These are phyloP conservation scores for Pilatotrama ljubarskyi DNA, from an alignment of 768 basidiomycete species.

Conservation along the genomic window DNA sequence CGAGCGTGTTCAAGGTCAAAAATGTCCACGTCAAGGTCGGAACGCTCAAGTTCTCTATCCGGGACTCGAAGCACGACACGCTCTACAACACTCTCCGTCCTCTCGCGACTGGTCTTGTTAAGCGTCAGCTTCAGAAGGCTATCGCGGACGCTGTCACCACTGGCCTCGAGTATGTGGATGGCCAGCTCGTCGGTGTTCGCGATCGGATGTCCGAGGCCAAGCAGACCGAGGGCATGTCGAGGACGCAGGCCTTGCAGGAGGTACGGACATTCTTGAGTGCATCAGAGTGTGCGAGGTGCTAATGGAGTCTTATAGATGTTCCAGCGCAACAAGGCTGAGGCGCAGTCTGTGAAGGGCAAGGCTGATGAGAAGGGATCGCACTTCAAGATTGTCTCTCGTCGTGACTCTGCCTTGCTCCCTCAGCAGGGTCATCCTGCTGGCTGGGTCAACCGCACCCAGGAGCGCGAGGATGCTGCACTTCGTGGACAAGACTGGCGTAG, in stretches of 20 bases:
- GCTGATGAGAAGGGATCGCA: slow-evolving; percentile 50
- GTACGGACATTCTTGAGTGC: slow-evolving; percentile 37
- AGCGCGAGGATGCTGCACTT: slow-evolving; percentile 44
- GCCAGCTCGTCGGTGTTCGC: slow-evolving; percentile 86
- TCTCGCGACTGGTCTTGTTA: slow-evolving; percentile 79
- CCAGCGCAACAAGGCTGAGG: slow-evolving; percentile 56
- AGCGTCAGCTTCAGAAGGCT: slow-evolving; percentile 67
- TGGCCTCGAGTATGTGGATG: slow-evolving; percentile 85
- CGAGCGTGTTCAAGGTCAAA: slow-evolving; percentile 73
- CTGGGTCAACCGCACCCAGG: slow-evolving; percentile 63
- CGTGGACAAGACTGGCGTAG: slow-evolving; percentile 55
- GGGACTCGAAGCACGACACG: slow-evolving; percentile 88
- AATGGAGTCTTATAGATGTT: slow-evolving; percentile 45
- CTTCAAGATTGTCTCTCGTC: slow-evolving; percentile 82
- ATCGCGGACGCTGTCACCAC: slow-evolving; percentile 69
- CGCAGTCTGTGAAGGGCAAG: slow-evolving; percentile 42
- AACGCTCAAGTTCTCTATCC: slow-evolving; percentile 84
- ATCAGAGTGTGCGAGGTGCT: neutral
- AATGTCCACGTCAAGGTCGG: slow-evolving; percentile 80
- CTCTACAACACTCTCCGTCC: slow-evolving; percentile 84
- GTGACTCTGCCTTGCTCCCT: slow-evolving; percentile 62
- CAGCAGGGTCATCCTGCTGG: slow-evolving; percentile 65
- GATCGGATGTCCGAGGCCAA: slow-evolving; percentile 72
- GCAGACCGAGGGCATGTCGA: slow-evolving; percentile 40
- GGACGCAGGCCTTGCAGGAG: slow-evolving; percentile 59